These are phyloP conservation scores for Tolypocladium guangdongense DNA, from an alignment of 2,329 filamentous ascomycete species.

Conservation along the genomic window DNA sequence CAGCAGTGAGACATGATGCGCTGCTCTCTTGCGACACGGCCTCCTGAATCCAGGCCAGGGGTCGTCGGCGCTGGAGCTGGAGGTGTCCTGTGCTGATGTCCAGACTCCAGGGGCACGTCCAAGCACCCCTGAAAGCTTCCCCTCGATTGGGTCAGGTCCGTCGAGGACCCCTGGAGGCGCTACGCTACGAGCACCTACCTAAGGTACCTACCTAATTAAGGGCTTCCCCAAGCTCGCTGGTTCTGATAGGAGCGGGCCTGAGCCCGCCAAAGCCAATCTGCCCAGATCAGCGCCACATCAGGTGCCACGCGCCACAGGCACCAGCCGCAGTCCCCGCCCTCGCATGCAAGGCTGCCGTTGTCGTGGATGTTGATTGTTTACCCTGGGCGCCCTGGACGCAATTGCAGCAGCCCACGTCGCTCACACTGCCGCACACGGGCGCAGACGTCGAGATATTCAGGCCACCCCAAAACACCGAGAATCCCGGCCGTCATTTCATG, in stretches of 20 bases:
- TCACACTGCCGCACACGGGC: neutral
- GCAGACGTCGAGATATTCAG: neutral
- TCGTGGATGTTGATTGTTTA: conserved; percentile 16
- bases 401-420: neutral
- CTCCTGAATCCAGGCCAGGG: neutral
- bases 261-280: neutral
- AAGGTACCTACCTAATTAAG: no score
- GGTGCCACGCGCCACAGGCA: conserved; percentile 3
- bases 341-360: conserved; percentile 15
- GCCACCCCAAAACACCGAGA: neutral
- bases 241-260: neutral
- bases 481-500: neutral
- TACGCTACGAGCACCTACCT: no score
- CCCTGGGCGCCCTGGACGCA: conserved; percentile 4
- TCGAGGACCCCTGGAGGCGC: neutral
- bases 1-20: conserved; percentile 28
- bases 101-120: no score
- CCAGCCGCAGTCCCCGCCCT: conserved; percentile 7
- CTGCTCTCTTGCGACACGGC: conserved; percentile 6
- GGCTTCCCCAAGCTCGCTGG: neutral
- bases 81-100: neutral
- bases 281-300: neutral
- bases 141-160: neutral
- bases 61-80: neutral
- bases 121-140: conserved; percentile 1